Conservation (phyloP, 306 rosid species). For the Vicia sativa region DNA sequence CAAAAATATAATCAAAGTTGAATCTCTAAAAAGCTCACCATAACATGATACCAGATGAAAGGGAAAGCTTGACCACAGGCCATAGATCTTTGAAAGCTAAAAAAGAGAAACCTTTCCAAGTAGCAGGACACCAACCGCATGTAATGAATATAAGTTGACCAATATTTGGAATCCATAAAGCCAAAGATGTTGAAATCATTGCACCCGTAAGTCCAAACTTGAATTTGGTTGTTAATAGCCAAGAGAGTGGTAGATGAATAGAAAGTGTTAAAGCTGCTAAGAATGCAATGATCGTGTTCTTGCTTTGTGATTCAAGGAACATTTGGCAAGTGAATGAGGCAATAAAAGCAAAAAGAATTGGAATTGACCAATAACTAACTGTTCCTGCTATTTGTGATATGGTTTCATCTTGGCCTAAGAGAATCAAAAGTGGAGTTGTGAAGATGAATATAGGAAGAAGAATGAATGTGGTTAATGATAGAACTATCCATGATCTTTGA, state of each 20-base stretch:
- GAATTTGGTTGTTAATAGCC: slow-evolving; percentile 41
- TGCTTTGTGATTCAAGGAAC: slow-evolving; percentile 57
- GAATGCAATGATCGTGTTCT: slow-evolving; percentile 48
- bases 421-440: slow-evolving; percentile 41
- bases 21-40: slow-evolving; percentile 40
- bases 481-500: slow-evolving; percentile 58
- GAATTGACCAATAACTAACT: slow-evolving; percentile 44
- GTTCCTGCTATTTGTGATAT: slow-evolving; percentile 42
- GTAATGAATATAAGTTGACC: slow-evolving; percentile 50
- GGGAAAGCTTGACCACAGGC: slow-evolving; percentile 58
- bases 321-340: slow-evolving; percentile 45
- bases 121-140: slow-evolving; percentile 53
- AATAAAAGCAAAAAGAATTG: slow-evolving; percentile 37
- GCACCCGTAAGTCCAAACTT: slow-evolving; percentile 51
- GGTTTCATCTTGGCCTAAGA: slow-evolving; percentile 39
- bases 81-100: slow-evolving; percentile 54
- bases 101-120: slow-evolving; percentile 54
- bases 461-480: slow-evolving; percentile 26
- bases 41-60: slow-evolving; percentile 60
- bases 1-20: background rate
- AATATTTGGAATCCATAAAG: slow-evolving; percentile 47
- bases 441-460: slow-evolving; percentile 50
- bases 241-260: slow-evolving; percentile 40
- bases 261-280: slow-evolving; percentile 42
- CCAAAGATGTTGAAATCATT: slow-evolving; percentile 39